phyloP scores from a whole-genome alignment of 2,329 filamentous ascomycete species.

The Cladosporium cucumerinum region DNA sequence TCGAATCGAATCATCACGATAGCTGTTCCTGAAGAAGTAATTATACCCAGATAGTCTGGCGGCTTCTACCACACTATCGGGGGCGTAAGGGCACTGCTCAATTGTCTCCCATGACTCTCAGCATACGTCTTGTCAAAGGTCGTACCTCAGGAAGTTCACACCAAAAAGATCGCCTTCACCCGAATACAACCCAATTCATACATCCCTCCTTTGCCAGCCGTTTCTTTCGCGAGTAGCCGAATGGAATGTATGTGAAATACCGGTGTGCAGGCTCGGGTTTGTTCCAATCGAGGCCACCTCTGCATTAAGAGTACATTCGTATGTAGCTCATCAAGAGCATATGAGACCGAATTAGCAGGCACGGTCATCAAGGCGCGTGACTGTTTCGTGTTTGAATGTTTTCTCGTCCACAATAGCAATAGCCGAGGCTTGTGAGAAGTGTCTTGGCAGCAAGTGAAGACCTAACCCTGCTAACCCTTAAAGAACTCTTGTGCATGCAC shows the following conservation, averaged over 20 bases:
- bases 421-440: too few species aligned
- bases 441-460: too few species aligned
- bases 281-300: neutral
- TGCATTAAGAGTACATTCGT: neutral
- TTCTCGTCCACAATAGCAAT: too few species aligned
- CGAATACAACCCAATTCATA: neutral
- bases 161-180: neutral
- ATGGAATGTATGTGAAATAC: neutral
- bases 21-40: neutral
- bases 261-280: neutral
- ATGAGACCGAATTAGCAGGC: too few species aligned
- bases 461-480: too few species aligned
- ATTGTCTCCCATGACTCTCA: neutral
- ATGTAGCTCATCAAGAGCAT: neutral
- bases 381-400: too few species aligned
- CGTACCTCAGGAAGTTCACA: neutral
- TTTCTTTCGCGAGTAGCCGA: neutral
- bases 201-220: neutral
- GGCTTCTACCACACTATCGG: neutral
- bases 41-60: neutral
- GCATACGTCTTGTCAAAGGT: neutral
- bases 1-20: neutral
- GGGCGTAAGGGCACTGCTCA: neutral
- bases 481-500: too few species aligned
- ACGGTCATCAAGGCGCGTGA: too few species aligned